phyloP scores from a whole-genome alignment of 2,329 filamentous ascomycete species.

The Phialemoniopsis sp. region DNA sequence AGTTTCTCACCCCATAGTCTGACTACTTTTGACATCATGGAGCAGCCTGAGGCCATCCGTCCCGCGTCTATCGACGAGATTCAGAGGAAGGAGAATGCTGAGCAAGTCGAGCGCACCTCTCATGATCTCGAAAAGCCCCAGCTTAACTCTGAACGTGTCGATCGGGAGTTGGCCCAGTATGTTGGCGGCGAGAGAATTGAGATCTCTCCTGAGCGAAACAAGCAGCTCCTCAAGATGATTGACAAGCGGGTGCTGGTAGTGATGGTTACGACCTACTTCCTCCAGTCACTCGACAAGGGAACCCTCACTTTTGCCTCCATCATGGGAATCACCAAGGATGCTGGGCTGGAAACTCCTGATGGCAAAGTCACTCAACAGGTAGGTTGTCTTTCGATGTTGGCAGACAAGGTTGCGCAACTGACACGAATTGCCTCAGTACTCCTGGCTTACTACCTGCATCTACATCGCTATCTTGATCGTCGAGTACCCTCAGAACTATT shows the following conservation, averaged over 20 bases:
- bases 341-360: too few relatives aligned
- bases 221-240: constrained; percentile 58
- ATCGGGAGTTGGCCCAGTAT: constrained; percentile 70
- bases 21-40: too few relatives aligned
- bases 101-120: constrained; percentile 58
- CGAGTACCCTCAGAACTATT: constrained; percentile 65
- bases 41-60: constrained; percentile 9
- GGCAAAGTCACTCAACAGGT: constrained; percentile 41
- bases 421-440: constrained; percentile 43
- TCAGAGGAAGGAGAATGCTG: constrained; percentile 44
- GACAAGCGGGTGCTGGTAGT: constrained; percentile 63
- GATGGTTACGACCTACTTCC: constrained; percentile 72
- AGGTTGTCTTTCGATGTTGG: too few relatives aligned
- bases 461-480: constrained; percentile 68
- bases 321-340: constrained; percentile 55
- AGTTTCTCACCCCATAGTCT: too few relatives aligned
- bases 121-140: too few relatives aligned
- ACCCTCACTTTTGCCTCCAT: constrained; percentile 62
- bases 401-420: background rate
- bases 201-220: constrained; percentile 57
- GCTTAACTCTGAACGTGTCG: too few relatives aligned
- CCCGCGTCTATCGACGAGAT: constrained; percentile 19
- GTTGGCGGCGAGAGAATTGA: constrained; percentile 49
- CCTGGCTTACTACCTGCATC: constrained; percentile 70
- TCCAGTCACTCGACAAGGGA: constrained; percentile 66